Conservation (phyloP, 345 rosid species). For the Kernera saxatilis region DNA sequence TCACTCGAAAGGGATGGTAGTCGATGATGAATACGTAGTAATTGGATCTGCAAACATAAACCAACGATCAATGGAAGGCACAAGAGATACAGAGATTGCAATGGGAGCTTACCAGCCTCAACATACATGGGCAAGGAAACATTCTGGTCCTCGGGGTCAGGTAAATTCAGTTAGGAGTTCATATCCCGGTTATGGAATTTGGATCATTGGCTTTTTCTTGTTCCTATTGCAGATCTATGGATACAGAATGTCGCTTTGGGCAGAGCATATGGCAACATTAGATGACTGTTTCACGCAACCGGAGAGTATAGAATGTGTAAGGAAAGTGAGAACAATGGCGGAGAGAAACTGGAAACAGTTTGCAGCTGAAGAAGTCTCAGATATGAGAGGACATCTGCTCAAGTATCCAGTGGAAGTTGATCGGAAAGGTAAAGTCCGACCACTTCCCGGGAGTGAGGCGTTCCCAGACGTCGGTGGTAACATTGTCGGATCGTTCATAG, state of each 20-base stretch:
- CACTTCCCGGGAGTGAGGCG: slow-evolving; percentile 53
- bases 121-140: slow-evolving; percentile 51
- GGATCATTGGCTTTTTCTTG: neutral
- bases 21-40: slow-evolving; percentile 79
- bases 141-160: slow-evolving; percentile 56
- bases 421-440: slow-evolving; percentile 54
- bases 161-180: slow-evolving; percentile 18
- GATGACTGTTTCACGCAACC: slow-evolving; percentile 68
- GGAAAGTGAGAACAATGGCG: slow-evolving; percentile 50
- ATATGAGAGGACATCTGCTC: slow-evolving; percentile 71
- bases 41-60: slow-evolving; percentile 92
- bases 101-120: slow-evolving; percentile 92
- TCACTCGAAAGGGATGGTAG: slow-evolving; percentile 92
- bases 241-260: slow-evolving; percentile 90
- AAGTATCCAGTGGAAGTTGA: slow-evolving; percentile 86
- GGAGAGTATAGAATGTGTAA: slow-evolving; percentile 69
- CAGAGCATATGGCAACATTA: slow-evolving; percentile 63
- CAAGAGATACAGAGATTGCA: slow-evolving; percentile 90
- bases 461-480: slow-evolving; percentile 89
- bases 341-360: slow-evolving; percentile 74
- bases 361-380: slow-evolving; percentile 49
- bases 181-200: neutral
- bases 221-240: slow-evolving; percentile 52
- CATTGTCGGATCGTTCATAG: slow-evolving; percentile 62
- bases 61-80: slow-evolving; percentile 87